Conservation (phyloP, 148 eudicot species). For the Arctostaphylos glauca region DNA sequence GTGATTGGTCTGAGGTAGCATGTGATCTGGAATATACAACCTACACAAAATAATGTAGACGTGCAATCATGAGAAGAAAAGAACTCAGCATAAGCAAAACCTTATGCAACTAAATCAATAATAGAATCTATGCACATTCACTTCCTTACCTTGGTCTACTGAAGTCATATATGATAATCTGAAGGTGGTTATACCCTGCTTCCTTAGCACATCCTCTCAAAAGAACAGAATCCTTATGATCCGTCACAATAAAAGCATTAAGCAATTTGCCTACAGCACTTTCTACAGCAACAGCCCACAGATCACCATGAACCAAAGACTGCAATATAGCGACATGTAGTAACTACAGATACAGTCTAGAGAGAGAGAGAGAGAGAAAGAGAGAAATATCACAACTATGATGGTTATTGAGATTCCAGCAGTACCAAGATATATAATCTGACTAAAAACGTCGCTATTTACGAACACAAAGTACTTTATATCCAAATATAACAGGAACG, state of each 20-base stretch:
- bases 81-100: slow-evolving; percentile 1
- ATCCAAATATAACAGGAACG: neutral
- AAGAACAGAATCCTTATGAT: slow-evolving; percentile 66
- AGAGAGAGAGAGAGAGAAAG: neutral
- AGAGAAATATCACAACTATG: neutral
- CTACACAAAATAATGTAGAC: slow-evolving; percentile 34
- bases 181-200: slow-evolving; percentile 60
- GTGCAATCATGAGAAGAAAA: slow-evolving; percentile 9
- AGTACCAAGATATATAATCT: neutral
- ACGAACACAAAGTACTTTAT: neutral
- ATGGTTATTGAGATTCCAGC: neutral
- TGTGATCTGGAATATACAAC: slow-evolving; percentile 62
- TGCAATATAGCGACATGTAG: slow-evolving; percentile 30
- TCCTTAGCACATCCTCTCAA: slow-evolving; percentile 75
- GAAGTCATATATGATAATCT: slow-evolving; percentile 77
- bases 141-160: slow-evolving; percentile 58
- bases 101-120: neutral
- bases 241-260: slow-evolving; percentile 88
- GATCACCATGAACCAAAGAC: slow-evolving; percentile 68
- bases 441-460: neutral
- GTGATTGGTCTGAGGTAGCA: slow-evolving; percentile 80
- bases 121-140: neutral
- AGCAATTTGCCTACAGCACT: slow-evolving; percentile 73
- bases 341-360: neutral
- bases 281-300: slow-evolving; percentile 86